Evolutionary conservation across 371 early-diverging fungal genomes (phyloP).

Genomic region (Syncephalis plumigaleata): DNA sequence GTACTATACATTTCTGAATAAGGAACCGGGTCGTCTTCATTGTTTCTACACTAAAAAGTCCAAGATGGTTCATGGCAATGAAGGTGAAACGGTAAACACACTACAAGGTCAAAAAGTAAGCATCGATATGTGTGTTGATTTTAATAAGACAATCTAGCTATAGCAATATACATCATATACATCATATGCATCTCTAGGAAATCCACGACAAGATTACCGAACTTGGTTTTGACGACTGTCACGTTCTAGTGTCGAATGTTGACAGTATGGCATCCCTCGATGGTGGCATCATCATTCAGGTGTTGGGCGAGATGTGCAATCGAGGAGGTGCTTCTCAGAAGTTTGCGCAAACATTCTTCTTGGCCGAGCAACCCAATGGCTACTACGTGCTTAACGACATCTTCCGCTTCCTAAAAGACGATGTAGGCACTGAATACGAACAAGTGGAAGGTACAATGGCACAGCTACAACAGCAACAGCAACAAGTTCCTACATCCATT

Average conservation of each 20-base stretch:
- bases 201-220: conserved; percentile 61
- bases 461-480: conserved; percentile 2
- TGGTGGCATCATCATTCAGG: conserved; percentile 77
- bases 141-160: background rate
- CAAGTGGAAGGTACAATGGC: conserved; percentile 8
- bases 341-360: conserved; percentile 87
- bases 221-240: conserved; percentile 60
- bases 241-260: conserved; percentile 74
- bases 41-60: conserved; percentile 78
- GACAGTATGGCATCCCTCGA: conserved; percentile 64
- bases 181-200: conserved; percentile 21
- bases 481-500: too few species aligned
- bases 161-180: background rate
- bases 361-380: conserved; percentile 78
- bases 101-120: conserved; percentile 56
- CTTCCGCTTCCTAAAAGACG: conserved; percentile 84
- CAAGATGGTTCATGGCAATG: conserved; percentile 58
- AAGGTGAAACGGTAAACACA: conserved; percentile 46
- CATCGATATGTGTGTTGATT: too few species aligned
- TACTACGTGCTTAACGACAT: conserved; percentile 91
- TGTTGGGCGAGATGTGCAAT: conserved; percentile 85
- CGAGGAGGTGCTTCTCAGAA: conserved; percentile 53
- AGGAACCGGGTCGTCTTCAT: conserved; percentile 66
- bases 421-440: conserved; percentile 13
- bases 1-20: conserved; percentile 85